A percentile compares a stretch with the other conserved stretches of the same genome.
Evolutionary conservation across 1,139 yeast genomes (phyloP).

Genomic region (Arxiozyma telluris): DNA sequence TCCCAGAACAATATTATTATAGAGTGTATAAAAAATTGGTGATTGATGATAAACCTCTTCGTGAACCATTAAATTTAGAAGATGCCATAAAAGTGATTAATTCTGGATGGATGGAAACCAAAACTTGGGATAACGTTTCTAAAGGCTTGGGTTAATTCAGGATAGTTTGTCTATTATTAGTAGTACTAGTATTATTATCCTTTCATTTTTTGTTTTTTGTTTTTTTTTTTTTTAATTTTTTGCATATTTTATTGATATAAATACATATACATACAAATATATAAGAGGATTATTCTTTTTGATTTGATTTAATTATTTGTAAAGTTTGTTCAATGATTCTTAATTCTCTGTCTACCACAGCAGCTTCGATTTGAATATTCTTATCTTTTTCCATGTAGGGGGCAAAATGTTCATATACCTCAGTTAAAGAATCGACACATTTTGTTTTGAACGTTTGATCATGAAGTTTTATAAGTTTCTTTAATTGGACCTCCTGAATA

Average conservation of each 20-base stretch:
- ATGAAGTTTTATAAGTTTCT: conserved; percentile 21
- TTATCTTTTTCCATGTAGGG: conserved; percentile 12
- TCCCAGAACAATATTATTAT: conserved; percentile 40
- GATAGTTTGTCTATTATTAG: too few relatives aligned
- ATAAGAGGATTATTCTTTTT: conserved; percentile 12
- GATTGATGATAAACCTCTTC: conserved; percentile 48
- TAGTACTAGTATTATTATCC: too few relatives aligned
- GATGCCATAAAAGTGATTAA: conserved; percentile 55
- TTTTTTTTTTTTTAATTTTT: too few relatives aligned
- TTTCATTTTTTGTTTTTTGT: too few relatives aligned
- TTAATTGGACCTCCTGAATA: conserved; percentile 24
- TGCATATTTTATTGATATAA: too few relatives aligned
- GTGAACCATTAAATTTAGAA: conserved; percentile 48
- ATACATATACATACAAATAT: background rate
- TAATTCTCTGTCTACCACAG: conserved; percentile 27
- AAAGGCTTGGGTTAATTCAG: conserved; percentile 15
- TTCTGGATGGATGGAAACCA: conserved; percentile 62
- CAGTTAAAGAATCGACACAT: conserved; percentile 17
- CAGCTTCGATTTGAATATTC: conserved; percentile 26
- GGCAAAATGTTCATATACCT: conserved; percentile 17
- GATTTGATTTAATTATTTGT: conserved; percentile 23
- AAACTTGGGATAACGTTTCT: conserved; percentile 47
- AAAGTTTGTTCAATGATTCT: conserved; percentile 32
- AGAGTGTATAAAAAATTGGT: conserved; percentile 51
- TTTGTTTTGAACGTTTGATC: conserved; percentile 21